Base-by-base conservation (phyloP, 441 rosid species). In the Populus hybrid region DNA sequence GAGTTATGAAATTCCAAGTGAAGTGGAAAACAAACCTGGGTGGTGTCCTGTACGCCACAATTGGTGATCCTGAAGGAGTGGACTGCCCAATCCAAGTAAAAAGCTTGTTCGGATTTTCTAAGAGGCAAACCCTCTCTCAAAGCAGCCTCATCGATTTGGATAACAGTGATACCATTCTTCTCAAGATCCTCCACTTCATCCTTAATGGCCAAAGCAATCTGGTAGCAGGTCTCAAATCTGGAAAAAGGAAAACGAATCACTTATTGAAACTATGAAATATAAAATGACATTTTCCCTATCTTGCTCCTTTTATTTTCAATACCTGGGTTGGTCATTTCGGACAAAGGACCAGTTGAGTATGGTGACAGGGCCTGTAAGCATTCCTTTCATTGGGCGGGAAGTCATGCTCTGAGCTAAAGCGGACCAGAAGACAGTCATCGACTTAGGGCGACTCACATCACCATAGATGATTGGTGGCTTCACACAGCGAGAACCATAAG, bases 321-420 rank as follows among this genome's bases (percentile, higher is more conserved):
- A 94, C 98, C 98, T 92, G 10, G 97, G 99, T 80, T 95, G 99
- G 86, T 95, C 98, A 71, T 95, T 95, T 70, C 98, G 84, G 72
- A 95, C 97, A n/a, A 95, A 95, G 69, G 98, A 95, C 98, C 98
- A 95, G 91, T 95, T 94, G 75, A 95, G 93, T 80, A 95, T 95
- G 79, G 98, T 95, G 77, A 95, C 99, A 6, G 99, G 99, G 42
- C 98, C 98, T 6, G 98, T 95, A 84, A 95, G 98, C 99, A 95
- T 95, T 69, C 99, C 99, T 89, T 95, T 95, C 99, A 95, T 95
- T 63, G 98, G 98, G 86, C 97, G 95, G 69, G 86, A 57, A 38
- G 99, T 93, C 97, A 95, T 90, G 89, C 98, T 93, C 83, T 94
- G 99, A 32, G 98, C 99, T 16, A 83, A 75, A 38, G 98, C 86